Percentiles rank a stretch among this genome's conserved stretches.
Evolutionary conservation across 495 filamentous ascomycete species (phyloP).

Genomic region (Lasiosphaeris hirsuta): DNA sequence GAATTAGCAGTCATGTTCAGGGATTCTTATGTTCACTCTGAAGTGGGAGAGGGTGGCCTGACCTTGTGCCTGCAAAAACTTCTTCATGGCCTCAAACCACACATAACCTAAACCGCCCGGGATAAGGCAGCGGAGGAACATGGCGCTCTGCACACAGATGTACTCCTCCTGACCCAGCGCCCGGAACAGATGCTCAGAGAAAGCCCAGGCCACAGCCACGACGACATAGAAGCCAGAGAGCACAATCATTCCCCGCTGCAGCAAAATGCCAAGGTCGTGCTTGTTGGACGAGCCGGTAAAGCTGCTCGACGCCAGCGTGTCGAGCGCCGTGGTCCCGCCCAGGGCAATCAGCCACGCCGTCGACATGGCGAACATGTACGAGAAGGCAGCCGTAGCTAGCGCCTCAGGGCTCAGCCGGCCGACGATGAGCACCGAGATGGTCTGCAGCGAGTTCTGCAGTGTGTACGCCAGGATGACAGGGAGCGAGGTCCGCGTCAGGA

Average conservation of each 20-base stretch:
- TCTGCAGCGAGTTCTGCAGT: conserved; percentile 86
- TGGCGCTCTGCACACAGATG: conserved; percentile 70
- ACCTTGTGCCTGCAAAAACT: conserved; percentile 90
- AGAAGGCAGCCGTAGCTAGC: conserved; percentile 80
- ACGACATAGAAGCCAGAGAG: conserved; percentile 72
- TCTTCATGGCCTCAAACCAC: conserved; percentile 90
- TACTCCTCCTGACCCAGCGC: conserved; percentile 75
- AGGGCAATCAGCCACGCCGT: conserved; percentile 88
- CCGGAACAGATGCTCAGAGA: conserved; percentile 71
- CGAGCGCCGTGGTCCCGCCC: conserved; percentile 87
- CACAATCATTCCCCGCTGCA: conserved; percentile 77
- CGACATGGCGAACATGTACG: conserved; percentile 89
- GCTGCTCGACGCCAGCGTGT: conserved; percentile 81
- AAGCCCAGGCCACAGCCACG: conserved; percentile 72
- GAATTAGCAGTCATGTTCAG: neutral
- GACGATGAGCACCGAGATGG: conserved; percentile 74
- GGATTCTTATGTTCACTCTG: neutral
- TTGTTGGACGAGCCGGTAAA: conserved; percentile 82
- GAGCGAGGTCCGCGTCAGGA: conserved; percentile 64
- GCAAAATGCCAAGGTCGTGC: conserved; percentile 75
- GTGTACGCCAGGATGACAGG: conserved; percentile 88
- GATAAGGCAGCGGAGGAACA: conserved; percentile 73
- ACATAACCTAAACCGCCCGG: conserved; percentile 88
- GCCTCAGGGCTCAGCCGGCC: conserved; percentile 78
- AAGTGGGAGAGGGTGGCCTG: conserved; percentile 9